Base-by-base conservation (phyloP, 2,329 filamentous ascomycete species). In the Verticillium dahliae region DNA sequence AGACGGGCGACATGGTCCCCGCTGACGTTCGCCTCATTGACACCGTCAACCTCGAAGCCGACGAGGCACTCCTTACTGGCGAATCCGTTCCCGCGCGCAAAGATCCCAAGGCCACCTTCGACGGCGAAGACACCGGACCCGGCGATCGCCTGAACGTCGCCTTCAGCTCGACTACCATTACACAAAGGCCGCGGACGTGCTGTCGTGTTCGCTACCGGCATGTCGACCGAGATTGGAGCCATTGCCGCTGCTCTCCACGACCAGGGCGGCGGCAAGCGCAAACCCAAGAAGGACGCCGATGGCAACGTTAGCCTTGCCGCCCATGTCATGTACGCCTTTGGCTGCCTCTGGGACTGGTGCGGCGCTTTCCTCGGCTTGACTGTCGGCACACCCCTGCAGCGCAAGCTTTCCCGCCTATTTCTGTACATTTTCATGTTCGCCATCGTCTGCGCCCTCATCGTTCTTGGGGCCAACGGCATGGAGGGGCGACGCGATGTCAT, bases 381-480 rank as follows among this genome's bases (percentile, higher is more conserved):
- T 1, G 70, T 85, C n/a, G 88, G 88, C 31, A 90, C 88, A 4
- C 88, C 88, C 1, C 76, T 91, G 41, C 86, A 90, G 70, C 83
- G 84, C 63, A 89, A 87, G 69, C 76, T 90, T 58, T 85, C 84
- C 66, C 85, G 87, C 69, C 81, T 91, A 58, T 88, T 88, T 45
- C 80, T 89, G 31, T 74, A 84, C 3, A 81, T 90, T 2, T 89
- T 90, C 67, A 81, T 77, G 50, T 80, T 88, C 61, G 87, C 74
- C 31, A 67, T 77, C 52, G 60, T 78, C 10, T 73, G 75, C 22
- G 74, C 74, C 11, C 71, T 77, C 39, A 74, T 78, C 38, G 75
- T 78, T 9, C 70, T 78, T 56, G 73, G 69, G 0, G 72, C 70
- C 33, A 77, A 75, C 66, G 73, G 71, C 60, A 75, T 74, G 66